phyloP scores from a whole-genome alignment of 257 asterid species.

The Solanum arcanum region DNA sequence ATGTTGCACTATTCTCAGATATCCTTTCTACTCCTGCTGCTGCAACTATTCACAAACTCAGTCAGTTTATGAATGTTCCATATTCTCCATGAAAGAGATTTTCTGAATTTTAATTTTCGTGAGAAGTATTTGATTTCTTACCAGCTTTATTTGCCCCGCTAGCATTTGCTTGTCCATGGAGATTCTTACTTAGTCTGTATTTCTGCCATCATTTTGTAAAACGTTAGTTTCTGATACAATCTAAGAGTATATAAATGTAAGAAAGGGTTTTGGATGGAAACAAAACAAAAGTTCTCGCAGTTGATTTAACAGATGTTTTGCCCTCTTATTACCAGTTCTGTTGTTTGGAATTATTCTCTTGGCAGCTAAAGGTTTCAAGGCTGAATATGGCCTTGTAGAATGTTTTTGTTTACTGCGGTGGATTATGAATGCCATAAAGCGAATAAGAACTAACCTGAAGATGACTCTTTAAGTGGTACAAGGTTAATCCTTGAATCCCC shows the following conservation, averaged over 20 bases:
- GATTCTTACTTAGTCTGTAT: conserved; percentile 80
- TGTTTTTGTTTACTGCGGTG: not conserved
- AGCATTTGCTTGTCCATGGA: conserved; percentile 56
- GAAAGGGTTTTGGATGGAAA: not conserved
- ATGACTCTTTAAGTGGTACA: conserved; percentile 91
- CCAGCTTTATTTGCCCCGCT: conserved; percentile 59
- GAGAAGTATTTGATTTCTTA: conserved; percentile 24
- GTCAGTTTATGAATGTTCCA: conserved; percentile 7
- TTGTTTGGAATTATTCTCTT: not conserved
- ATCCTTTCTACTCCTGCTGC: conserved; percentile 40
- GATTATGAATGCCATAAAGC: not conserved
- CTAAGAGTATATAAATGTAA: not conserved
- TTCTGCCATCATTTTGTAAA: conserved; percentile 37
- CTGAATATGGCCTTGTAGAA: not conserved
- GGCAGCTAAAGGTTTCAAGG: not conserved
- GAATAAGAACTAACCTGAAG: conserved; percentile 55
- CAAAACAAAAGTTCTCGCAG: not conserved
- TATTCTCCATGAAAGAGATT: not conserved
- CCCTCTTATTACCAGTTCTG: not conserved
- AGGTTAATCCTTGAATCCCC: conserved; percentile 89
- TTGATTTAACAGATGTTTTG: not conserved
- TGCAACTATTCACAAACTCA: conserved; percentile 22
- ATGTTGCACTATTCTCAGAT: conserved; percentile 45
- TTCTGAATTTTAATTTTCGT: not conserved
- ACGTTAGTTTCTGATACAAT: conserved; percentile 1